Evolutionary conservation across 2,329 filamentous ascomycete species (phyloP).

Genomic region (Aspergillus aculeatus): DNA sequence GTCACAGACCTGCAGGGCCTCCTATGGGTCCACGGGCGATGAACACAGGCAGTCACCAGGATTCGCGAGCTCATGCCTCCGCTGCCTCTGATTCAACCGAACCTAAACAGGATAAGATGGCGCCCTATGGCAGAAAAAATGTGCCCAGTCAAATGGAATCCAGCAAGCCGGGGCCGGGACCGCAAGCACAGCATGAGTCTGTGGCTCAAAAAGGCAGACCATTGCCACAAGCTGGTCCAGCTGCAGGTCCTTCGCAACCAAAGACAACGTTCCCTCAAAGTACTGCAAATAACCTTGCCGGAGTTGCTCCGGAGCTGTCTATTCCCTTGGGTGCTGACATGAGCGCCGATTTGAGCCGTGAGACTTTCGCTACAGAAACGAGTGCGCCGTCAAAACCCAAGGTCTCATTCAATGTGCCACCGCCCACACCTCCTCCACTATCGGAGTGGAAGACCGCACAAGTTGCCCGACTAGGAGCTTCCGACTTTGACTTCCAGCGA

Average conservation of each 20-base stretch:
- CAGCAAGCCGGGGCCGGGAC: background rate
- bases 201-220: background rate
- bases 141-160: background rate
- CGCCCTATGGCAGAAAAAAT: background rate
- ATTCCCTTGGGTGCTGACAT: background rate
- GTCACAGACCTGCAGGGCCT: constrained; percentile 12
- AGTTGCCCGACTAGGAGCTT: constrained; percentile 59
- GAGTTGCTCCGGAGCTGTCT: background rate
- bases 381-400: constrained; percentile 33
- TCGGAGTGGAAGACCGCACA: constrained; percentile 69
- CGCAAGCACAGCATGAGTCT: background rate
- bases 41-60: constrained; percentile 9
- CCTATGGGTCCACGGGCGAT: constrained; percentile 3
- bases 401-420: constrained; percentile 49
- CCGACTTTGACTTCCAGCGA: constrained; percentile 60
- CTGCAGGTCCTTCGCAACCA: background rate
- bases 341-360: background rate
- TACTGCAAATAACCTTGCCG: background rate
- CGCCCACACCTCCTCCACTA: constrained; percentile 46
- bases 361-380: constrained; percentile 18
- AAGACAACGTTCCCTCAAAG: background rate
- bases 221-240: background rate
- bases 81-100: background rate
- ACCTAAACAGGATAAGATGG: background rate
- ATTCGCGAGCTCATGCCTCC: background rate